These are phyloP conservation scores for Saccharomyces hybrid DNA, from an alignment of 1,139 yeast genomes.

Conservation along the genomic window DNA sequence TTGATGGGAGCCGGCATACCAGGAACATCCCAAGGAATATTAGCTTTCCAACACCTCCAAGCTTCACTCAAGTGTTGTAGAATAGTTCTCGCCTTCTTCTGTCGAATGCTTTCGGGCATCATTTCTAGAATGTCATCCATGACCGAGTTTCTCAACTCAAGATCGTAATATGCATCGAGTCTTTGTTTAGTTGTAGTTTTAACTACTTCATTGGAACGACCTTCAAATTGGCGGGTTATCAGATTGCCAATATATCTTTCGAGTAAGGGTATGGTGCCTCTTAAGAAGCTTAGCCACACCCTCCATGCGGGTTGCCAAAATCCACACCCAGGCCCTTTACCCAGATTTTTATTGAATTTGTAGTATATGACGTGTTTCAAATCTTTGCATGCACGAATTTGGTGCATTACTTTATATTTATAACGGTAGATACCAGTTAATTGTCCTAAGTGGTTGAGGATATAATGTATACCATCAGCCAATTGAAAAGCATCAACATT, in stretches of 20 bases:
- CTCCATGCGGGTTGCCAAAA: slow-evolving; percentile 99
- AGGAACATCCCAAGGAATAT: slow-evolving; percentile 96
- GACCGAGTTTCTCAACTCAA: slow-evolving; percentile 88
- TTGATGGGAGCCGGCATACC: slow-evolving; percentile 91
- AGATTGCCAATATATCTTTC: slow-evolving; percentile 95
- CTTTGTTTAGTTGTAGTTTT: slow-evolving; percentile 94
- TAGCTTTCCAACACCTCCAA: slow-evolving; percentile 99
- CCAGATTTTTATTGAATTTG: slow-evolving; percentile 69
- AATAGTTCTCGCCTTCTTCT: slow-evolving; percentile 77
- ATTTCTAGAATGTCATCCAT: slow-evolving; percentile 92
- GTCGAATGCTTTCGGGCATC: slow-evolving; percentile 93
- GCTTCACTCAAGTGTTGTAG: slow-evolving; percentile 94
- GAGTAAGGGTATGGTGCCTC: slow-evolving; percentile 88
- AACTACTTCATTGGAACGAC: slow-evolving; percentile 87
- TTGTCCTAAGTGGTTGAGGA: slow-evolving; percentile 88
- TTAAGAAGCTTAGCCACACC: slow-evolving; percentile 84
- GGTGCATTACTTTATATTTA: slow-evolving; percentile 97
- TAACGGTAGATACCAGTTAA: slow-evolving; percentile 93
- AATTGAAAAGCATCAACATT: slow-evolving; percentile 87
- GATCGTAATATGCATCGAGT: slow-evolving; percentile 87
- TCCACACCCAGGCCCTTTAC: slow-evolving; percentile 98
- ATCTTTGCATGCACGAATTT: slow-evolving; percentile 91
- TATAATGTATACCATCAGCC: slow-evolving; percentile 89
- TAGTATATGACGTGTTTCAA: slow-evolving; percentile 84
- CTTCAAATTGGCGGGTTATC: slow-evolving; percentile 90